Conservation (phyloP, 768 basidiomycete genomes). For the Pisolithus microcarpus region DNA sequence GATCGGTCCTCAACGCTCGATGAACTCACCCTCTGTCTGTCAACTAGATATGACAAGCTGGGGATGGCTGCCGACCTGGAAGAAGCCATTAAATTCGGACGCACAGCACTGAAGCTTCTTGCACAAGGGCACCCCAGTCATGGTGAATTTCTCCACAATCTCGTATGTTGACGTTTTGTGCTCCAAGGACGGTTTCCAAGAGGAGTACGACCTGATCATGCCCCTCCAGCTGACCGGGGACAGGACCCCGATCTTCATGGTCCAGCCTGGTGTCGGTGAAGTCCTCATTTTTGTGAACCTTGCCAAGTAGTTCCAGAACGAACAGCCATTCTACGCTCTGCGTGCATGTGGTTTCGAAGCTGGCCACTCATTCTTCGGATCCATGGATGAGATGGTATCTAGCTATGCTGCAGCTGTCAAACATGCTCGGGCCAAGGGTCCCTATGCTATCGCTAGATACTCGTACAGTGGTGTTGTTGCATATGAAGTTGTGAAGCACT, state of each 20-base stretch:
- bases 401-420: constrained; percentile 30
- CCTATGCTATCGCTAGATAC: constrained; percentile 38
- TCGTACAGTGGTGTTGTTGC: constrained; percentile 40
- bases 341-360: constrained; percentile 39
- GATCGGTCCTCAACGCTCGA: too few relatives aligned
- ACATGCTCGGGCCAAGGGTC: constrained; percentile 29
- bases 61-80: too few relatives aligned
- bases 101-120: too few relatives aligned
- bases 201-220: constrained; percentile 32
- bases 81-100: too few relatives aligned
- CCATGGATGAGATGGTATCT: constrained; percentile 36
- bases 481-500: constrained; percentile 35
- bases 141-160: too few relatives aligned
- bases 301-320: constrained; percentile 32
- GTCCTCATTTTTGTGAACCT: constrained; percentile 35
- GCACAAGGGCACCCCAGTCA: too few relatives aligned
- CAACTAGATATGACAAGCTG: too few relatives aligned
- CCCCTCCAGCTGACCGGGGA: constrained; percentile 31
- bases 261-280: constrained; percentile 38
- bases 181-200: constrained; percentile 1
- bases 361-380: constrained; percentile 27
- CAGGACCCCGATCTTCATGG: constrained; percentile 36
- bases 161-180: constrained; percentile 21
- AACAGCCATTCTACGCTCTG: constrained; percentile 38
- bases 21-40: too few relatives aligned